A percentile compares a stretch with the other conserved stretches of the same genome.
These are phyloP conservation scores for Ambrosia artemisiifolia DNA, from an alignment of 129 eudicot genomes.

Conservation along the genomic window DNA sequence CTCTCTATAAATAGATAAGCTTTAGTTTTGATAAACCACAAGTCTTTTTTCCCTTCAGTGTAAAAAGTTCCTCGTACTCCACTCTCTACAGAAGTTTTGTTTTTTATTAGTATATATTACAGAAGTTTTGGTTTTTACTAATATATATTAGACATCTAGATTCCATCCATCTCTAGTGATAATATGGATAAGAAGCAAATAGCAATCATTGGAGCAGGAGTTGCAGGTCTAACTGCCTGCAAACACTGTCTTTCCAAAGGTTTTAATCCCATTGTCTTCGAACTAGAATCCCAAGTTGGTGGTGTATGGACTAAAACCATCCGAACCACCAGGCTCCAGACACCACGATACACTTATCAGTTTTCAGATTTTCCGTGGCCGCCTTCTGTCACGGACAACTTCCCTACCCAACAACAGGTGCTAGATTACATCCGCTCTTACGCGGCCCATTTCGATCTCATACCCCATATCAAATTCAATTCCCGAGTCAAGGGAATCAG, in stretches of 20 bases:
- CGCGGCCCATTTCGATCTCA: conserved; percentile 46
- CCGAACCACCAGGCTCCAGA: conserved; percentile 49
- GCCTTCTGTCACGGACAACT: conserved; percentile 32
- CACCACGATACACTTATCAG: conserved; percentile 29
- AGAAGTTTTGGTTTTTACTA: too few relatives aligned
- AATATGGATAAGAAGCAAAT: conserved; percentile 44
- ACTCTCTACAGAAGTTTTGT: too few relatives aligned
- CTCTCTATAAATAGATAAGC: neutral
- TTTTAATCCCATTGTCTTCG: conserved; percentile 49
- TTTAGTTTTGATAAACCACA: neutral
- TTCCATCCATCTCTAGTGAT: neutral
- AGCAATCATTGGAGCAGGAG: conserved; percentile 56
- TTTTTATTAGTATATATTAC: too few relatives aligned
- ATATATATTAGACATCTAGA: too few relatives aligned
- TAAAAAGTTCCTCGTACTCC: too few relatives aligned
- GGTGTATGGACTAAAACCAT: too few relatives aligned
- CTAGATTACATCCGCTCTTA: conserved; percentile 48
- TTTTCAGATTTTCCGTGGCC: conserved; percentile 75
- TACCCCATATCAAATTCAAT: conserved; percentile 38
- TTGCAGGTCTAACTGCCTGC: conserved; percentile 61
- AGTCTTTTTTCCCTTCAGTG: too few relatives aligned
- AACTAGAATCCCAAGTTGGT: conserved; percentile 27
- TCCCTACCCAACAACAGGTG: conserved; percentile 40
- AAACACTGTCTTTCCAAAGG: conserved; percentile 52
- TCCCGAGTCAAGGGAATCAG: conserved; percentile 33